Conservation (phyloP, 1,139 yeast species). For the Pichia sp. region DNA sequence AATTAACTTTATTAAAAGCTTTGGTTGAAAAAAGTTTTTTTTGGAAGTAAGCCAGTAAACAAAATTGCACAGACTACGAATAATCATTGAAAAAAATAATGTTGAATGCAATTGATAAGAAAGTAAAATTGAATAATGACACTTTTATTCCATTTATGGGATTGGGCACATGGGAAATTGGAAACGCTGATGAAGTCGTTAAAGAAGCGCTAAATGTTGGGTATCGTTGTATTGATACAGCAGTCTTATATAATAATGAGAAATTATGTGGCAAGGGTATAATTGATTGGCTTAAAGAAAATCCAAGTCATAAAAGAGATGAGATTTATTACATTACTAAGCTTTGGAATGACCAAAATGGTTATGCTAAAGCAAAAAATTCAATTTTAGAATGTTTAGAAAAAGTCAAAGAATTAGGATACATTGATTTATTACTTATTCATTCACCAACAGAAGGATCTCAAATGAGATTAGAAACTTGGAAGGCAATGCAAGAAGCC, state of each 20-base stretch:
- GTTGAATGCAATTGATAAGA: constrained; percentile 2
- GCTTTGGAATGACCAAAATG: constrained; percentile 53
- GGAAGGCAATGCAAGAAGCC: constrained; percentile 59
- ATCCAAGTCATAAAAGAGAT: constrained; percentile 42
- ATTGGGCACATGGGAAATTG: constrained; percentile 45
- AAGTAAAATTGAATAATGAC: constrained; percentile 30
- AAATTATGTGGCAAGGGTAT: constrained; percentile 52
- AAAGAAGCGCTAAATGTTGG: constrained; percentile 42
- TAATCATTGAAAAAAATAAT: too few relatives aligned
- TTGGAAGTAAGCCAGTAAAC: too few relatives aligned
- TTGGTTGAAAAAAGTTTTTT: too few relatives aligned
- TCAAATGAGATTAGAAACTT: constrained; percentile 45
- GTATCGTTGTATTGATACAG: constrained; percentile 55
- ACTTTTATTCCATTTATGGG: constrained; percentile 42
- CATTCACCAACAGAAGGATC: constrained; percentile 59
- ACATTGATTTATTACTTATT: constrained; percentile 50
- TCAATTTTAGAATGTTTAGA: constrained; percentile 47
- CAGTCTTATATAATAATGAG: constrained; percentile 52
- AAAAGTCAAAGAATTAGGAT: constrained; percentile 43
- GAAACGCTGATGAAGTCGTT: constrained; percentile 38
- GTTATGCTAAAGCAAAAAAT: constrained; percentile 49
- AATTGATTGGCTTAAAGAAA: constrained; percentile 43
- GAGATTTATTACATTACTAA: constrained; percentile 73
- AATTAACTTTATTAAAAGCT: too few relatives aligned
- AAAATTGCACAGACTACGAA: too few relatives aligned